Base-by-base conservation (phyloP, 1,139 yeast genomes). In the Candida sp. region DNA sequence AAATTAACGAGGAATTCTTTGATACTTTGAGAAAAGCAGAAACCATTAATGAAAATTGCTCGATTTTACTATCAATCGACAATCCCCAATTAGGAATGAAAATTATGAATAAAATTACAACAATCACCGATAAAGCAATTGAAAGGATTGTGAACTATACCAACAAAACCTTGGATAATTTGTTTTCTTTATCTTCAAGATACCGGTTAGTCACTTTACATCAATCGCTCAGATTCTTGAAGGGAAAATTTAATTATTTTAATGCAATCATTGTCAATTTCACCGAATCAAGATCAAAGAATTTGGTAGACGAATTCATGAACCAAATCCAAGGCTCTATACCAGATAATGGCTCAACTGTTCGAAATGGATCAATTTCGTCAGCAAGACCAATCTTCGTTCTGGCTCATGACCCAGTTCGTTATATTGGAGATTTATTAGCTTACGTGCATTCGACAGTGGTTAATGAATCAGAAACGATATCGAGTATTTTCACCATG, bases 391-490 rank as follows among this genome's bases (percentile, higher is more conserved):
- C 91, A 2, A 70, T 88, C 21, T 76, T 79, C 38, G 66, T 84
- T 40, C 77, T 84, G 8, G 84, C 91, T 0, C 87, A 85, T 58
- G 97, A 93, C 61, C 88, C 97, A 2, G 70, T 82, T 19, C 72
- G 96, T 45, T 90, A 83, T 53, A 75, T 88, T 19, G 96, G 98
- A 23, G 98, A 90, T 60, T 75, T 93, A 29, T 67, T 93, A 38
- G 99, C 99, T 0, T 87, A 88, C 68, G 76, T 91, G 11, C 98
- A 95, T 57, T 80, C 95, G 0, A 77, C 89, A n/a, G 83, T 91
- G 32, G 96, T 90, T 4, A 87, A 88, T 61, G 99, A 95, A 61
- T 75, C 82, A 33, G 99, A 95, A 58, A 75, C 85, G 33, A 75
- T 93, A 12, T 75, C 76, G 5, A 75, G 63, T 34, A 61, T 73